Evolutionary conservation across 2,329 filamentous ascomycete species (phyloP), one percentile per base, ranked within the genome.

Genomic region (Sporothrix brasiliensis): DNA sequence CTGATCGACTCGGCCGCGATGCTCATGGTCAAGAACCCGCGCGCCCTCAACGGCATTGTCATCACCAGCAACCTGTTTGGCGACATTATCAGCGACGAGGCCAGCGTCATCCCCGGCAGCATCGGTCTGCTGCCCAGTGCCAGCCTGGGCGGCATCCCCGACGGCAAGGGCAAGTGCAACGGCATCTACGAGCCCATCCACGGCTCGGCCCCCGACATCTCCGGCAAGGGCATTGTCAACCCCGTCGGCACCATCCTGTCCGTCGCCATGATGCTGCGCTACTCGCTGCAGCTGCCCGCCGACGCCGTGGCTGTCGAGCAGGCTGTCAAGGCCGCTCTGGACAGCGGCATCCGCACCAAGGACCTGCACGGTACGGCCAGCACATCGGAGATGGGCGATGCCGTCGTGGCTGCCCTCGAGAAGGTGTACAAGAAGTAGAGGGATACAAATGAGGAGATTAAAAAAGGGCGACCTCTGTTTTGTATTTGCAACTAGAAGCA

Each of bases 101-200:
- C 94, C 4, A 94, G 91, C 76, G 94, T 97, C 67, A 98, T 98
- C 76, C 93, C 94, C 3, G 94, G 94, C 19, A 93, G 90, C 76
- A 88, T 98, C 75, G 94, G 95, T 41, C 84, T 98, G 74, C 83
- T 97, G 75, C 94, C 94, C 34, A 94, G 91, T 79, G 94, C 94
- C 14, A 95, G 91, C 80, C 83, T 98, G 79, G 91, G 90, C 74
- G 92, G 92, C 53, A 89, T 97, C 72, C 94, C 94, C 0, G 93
- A 96, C 79, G 92, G 92, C 69, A 92, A 93, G 84, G 87, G 85
- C 76, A 90, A 87, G 79, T 92, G 94, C 78, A 97, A 96, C 79
- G 94, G 93, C 76, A 97, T 98, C 77, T 99, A 97, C 80, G 94
- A 98, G 86, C 94, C 94, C 34, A 98, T 99, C 76, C 94, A 99